phyloP scores from a whole-genome alignment of 1,284 basidiomycete genomes.

The Sporisorium graminicola region DNA sequence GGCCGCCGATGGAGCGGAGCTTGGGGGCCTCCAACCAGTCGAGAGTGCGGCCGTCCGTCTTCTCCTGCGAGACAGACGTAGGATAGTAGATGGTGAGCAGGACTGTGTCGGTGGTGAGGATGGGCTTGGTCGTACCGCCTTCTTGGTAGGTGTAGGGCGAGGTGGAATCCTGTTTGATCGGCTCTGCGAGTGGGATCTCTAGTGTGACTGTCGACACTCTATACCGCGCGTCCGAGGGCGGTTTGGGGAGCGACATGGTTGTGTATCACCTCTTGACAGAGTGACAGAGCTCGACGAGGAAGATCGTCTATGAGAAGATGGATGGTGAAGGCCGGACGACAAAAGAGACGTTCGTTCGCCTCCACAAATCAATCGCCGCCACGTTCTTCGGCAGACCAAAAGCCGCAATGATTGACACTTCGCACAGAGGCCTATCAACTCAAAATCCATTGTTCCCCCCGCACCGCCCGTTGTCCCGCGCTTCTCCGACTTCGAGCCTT shows the following conservation, averaged over 20 bases:
- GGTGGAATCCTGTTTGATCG: constrained; percentile 32
- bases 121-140: constrained; percentile 25
- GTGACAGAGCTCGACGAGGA: no score
- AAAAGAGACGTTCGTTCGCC: no score
- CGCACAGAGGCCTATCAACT: no score
- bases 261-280: neutral
- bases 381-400: no score
- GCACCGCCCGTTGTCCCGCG: no score
- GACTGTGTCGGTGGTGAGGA: constrained; percentile 52
- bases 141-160: constrained; percentile 35
- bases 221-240: constrained; percentile 27
- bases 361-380: no score
- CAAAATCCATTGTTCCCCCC: no score
- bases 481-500: no score
- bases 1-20: constrained; percentile 48
- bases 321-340: neutral
- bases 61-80: constrained; percentile 30
- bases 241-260: constrained; percentile 36
- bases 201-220: constrained; percentile 56
- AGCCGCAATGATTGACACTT: no score
- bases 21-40: constrained; percentile 53
- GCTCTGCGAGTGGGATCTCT: constrained; percentile 49
- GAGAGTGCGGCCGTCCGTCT: neutral
- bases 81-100: constrained; percentile 65
- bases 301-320: neutral